phyloP scores from a whole-genome alignment of 805 yeast genomes.

The Ogataea polymorpha region DNA sequence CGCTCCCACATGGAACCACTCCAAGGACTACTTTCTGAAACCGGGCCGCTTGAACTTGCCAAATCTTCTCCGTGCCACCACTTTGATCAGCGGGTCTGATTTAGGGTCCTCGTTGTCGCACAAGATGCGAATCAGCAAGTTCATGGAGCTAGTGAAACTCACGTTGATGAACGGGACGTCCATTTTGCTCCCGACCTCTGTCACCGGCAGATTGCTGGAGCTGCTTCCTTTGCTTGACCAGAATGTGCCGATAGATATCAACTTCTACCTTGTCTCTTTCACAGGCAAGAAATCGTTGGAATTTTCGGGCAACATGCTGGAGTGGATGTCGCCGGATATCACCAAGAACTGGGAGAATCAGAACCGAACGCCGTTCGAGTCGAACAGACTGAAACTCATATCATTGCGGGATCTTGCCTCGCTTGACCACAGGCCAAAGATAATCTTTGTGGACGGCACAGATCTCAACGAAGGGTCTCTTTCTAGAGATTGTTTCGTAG shows the following conservation, averaged over 20 bases:
- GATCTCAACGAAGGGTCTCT: conserved; percentile 63
- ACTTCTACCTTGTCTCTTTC: conserved; percentile 72
- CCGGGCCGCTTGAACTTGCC: conserved; percentile 61
- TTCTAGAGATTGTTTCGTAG: conserved; percentile 49
- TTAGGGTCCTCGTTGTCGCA: conserved; percentile 64
- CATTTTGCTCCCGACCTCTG: conserved; percentile 75
- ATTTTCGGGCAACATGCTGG: conserved; percentile 85
- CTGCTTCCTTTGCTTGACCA: conserved; percentile 44
- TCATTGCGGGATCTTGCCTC: conserved; percentile 53
- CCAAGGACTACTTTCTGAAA: conserved; percentile 79
- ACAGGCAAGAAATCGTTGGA: conserved; percentile 75
- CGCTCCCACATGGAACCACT: conserved; percentile 94
- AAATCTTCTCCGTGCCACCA: conserved; percentile 71
- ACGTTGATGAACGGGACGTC: conserved; percentile 75
- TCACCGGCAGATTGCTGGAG: conserved; percentile 80
- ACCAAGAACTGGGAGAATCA: conserved; percentile 81
- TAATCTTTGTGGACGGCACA: conserved; percentile 73
- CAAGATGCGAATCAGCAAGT: conserved; percentile 58
- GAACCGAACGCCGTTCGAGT: conserved; percentile 74
- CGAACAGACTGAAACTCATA: conserved; percentile 51
- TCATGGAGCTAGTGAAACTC: conserved; percentile 59
- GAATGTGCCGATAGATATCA: conserved; percentile 38
- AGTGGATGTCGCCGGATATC: conserved; percentile 93
- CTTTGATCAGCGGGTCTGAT: conserved; percentile 71
- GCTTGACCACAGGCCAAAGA: conserved; percentile 61